phyloP scores from a whole-genome alignment of 441 rosid species.

The Adansonia grandidieri region DNA sequence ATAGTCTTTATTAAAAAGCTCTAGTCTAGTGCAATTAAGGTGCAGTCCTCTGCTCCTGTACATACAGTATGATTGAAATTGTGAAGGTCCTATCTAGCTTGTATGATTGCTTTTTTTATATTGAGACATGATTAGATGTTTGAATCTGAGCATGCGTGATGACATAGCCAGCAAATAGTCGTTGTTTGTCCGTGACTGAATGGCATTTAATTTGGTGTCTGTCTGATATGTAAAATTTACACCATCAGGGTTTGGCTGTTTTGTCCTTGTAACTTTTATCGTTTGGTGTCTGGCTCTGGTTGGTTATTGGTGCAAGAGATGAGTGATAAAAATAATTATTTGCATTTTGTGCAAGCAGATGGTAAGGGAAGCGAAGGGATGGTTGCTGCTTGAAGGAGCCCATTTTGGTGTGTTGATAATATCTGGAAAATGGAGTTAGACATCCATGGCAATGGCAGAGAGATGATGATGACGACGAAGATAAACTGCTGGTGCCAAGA shows the following conservation, averaged over 20 bases:
- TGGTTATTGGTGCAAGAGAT: neutral
- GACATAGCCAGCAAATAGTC: neutral
- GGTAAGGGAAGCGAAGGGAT: neutral
- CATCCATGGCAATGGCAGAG: neutral
- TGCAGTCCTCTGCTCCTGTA: neutral
- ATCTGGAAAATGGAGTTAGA: neutral
- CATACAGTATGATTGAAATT: neutral
- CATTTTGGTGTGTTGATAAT: slow-evolving; percentile 13
- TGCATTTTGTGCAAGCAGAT: slow-evolving; percentile 10
- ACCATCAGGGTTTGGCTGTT: neutral
- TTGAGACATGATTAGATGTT: slow-evolving; percentile 4
- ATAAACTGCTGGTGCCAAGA: no score
- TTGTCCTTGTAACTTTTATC: no score
- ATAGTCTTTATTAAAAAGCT: neutral
- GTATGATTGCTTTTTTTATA: neutral
- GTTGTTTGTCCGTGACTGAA: neutral
- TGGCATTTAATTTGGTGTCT: neutral
- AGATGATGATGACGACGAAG: no score
- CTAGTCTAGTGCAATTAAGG: slow-evolving; percentile 1
- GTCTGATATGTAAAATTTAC: neutral
- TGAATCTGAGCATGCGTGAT: neutral
- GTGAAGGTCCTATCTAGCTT: neutral
- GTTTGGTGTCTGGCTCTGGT: neutral
- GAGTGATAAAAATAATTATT: neutral
- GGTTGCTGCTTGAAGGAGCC: slow-evolving; percentile 21